A percentile compares a stretch with the other conserved stretches of the same genome.
Evolutionary conservation across 179 eudicot genomes (phyloP).

Genomic region (Silene coronaria): DNA sequence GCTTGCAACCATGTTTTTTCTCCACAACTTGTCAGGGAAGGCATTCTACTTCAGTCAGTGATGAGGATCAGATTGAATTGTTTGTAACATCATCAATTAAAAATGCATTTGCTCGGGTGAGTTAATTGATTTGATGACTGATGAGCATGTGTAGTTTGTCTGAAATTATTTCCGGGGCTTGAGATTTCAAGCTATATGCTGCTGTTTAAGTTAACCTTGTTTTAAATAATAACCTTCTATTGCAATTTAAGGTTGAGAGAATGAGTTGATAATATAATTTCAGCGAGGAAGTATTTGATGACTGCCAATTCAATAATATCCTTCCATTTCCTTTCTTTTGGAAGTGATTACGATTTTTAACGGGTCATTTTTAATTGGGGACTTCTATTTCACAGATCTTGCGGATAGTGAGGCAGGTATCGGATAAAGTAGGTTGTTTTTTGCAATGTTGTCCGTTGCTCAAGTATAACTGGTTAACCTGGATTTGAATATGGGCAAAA

Average conservation of each 20-base stretch:
- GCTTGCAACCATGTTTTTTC: not conserved
- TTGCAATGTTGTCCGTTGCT: not conserved
- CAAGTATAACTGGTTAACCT: not conserved
- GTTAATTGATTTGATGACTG: constrained; percentile 23
- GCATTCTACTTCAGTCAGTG: constrained; percentile 44
- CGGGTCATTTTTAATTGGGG: not conserved
- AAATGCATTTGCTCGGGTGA: constrained; percentile 78
- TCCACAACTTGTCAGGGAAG: constrained; percentile 42
- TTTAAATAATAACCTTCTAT: constrained; percentile 3
- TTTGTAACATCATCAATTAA: constrained; percentile 69
- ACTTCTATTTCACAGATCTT: not conserved
- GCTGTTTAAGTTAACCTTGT: not conserved
- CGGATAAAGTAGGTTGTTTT: not conserved
- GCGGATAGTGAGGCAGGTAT: not conserved
- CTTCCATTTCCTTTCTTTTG: not conserved
- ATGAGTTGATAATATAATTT: constrained; percentile 3
- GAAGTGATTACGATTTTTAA: not conserved
- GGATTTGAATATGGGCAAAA: not conserved
- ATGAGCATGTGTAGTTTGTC: constrained; percentile 2
- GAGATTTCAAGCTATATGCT: not conserved
- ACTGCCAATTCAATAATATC: not conserved
- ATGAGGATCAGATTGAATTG: constrained; percentile 80
- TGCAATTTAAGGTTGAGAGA: not conserved
- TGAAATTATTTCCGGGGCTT: constrained; percentile 6
- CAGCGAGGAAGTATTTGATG: not conserved